Evolutionary conservation across 176 grass and related monocot species (phyloP).

Genomic region (Oryza australiensis): DNA sequence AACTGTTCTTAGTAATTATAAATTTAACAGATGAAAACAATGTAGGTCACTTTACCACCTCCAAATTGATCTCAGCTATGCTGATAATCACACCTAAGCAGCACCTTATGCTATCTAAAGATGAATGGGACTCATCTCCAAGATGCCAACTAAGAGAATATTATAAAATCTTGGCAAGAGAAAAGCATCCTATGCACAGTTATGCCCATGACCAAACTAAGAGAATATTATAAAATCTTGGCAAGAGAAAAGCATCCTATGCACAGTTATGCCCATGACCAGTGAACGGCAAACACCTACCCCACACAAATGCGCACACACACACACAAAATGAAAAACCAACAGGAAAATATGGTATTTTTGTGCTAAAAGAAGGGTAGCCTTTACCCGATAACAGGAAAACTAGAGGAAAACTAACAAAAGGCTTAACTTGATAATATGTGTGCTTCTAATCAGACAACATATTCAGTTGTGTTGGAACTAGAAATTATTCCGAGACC

Average conservation of each 20-base stretch:
- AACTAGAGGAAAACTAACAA: not conserved
- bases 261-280: not conserved
- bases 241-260: no score
- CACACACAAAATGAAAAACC: not conserved
- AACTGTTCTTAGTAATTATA: constrained; percentile 14
- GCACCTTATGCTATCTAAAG: not conserved
- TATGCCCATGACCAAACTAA: not conserved
- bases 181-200: not conserved
- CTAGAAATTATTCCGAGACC: not conserved
- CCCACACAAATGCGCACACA: not conserved
- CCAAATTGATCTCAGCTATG: constrained; percentile 11
- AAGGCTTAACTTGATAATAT: not conserved
- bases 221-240: no score
- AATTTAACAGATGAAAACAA: constrained; percentile 27
- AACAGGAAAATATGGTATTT: not conserved
- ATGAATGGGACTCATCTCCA: not conserved
- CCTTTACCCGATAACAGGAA: not conserved
- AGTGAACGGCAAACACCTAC: not conserved
- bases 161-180: not conserved
- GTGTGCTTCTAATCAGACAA: not conserved
- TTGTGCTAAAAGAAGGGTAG: no score
- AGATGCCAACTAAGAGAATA: constrained; percentile 7
- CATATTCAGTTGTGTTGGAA: not conserved
- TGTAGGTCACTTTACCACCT: not conserved
- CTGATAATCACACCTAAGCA: not conserved